phyloP scores from a whole-genome alignment of 306 rosid species.

The Nissolia schottii region DNA sequence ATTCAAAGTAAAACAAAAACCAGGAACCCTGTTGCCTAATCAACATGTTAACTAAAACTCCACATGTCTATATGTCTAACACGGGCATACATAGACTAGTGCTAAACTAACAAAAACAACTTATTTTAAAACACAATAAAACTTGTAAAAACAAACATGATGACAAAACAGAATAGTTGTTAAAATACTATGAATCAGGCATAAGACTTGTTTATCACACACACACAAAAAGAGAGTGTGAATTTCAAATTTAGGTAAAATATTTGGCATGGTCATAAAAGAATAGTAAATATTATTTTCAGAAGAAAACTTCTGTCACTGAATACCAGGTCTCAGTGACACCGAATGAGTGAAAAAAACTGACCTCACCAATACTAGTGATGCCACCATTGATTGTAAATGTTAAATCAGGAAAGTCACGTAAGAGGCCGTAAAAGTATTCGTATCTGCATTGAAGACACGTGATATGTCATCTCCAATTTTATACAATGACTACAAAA shows the following conservation, averaged over 20 bases:
- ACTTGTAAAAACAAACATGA: neutral
- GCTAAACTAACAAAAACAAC: neutral
- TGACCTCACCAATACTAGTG: conserved; percentile 77
- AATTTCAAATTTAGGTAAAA: neutral
- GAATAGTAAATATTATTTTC: neutral
- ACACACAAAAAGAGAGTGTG: neutral
- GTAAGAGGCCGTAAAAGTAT: conserved; percentile 84
- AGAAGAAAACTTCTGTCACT: neutral
- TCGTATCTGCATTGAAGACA: conserved; percentile 62
- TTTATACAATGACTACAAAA: conserved; percentile 12
- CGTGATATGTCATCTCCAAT: conserved; percentile 13
- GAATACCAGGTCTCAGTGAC: conserved; percentile 2
- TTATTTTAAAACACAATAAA: neutral
- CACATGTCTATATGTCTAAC: neutral
- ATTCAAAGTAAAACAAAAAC: neutral
- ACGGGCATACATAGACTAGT: neutral
- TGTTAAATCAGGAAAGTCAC: conserved; percentile 94
- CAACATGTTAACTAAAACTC: neutral
- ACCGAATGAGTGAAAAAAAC: conserved; percentile 22
- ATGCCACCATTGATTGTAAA: conserved; percentile 98
- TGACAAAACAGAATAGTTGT: neutral
- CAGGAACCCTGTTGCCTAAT: neutral
- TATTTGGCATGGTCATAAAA: neutral
- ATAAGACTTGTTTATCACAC: neutral
- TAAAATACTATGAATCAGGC: neutral